Conservation (phyloP, 2,329 filamentous ascomycete species). For the Exophiala alcalophila region DNA sequence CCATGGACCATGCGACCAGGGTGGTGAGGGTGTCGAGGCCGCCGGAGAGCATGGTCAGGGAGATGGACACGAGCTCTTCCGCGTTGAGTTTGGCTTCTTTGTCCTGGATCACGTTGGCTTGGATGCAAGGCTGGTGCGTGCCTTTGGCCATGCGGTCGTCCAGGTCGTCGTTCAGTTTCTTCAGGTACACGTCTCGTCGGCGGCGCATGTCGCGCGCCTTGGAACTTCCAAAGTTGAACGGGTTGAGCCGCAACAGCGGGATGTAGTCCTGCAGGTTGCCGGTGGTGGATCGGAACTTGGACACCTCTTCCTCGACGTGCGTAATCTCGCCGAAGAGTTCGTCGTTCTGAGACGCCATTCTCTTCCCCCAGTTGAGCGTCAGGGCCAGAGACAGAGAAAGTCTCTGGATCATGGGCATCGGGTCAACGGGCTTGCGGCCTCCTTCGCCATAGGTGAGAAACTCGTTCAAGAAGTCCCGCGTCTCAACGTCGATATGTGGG, state of each 20-base stretch:
- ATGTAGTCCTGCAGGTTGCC: slow-evolving; percentile 63
- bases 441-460: slow-evolving; percentile 56
- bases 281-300: slow-evolving; percentile 58
- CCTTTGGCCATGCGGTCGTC: slow-evolving; percentile 61
- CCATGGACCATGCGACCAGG: slow-evolving; percentile 63
- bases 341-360: slow-evolving; percentile 59
- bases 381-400: slow-evolving; percentile 61
- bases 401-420: slow-evolving; percentile 67
- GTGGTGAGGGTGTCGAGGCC: slow-evolving; percentile 67
- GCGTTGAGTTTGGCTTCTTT: slow-evolving; percentile 61
- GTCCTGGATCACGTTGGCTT: slow-evolving; percentile 64
- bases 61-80: slow-evolving; percentile 63
- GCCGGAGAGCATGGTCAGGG: slow-evolving; percentile 65
- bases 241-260: slow-evolving; percentile 58
- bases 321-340: slow-evolving; percentile 62
- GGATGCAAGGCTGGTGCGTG: slow-evolving; percentile 62
- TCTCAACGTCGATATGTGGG: slow-evolving; percentile 61
- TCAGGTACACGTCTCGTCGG: slow-evolving; percentile 60
- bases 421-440: slow-evolving; percentile 56
- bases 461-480: slow-evolving; percentile 61
- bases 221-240: slow-evolving; percentile 57
- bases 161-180: slow-evolving; percentile 55
- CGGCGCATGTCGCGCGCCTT: slow-evolving; percentile 60
- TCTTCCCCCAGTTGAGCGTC: slow-evolving; percentile 64
- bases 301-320: slow-evolving; percentile 61